phyloP scores from a whole-genome alignment of 129 eudicot genomes.

The Centella asiatica region DNA sequence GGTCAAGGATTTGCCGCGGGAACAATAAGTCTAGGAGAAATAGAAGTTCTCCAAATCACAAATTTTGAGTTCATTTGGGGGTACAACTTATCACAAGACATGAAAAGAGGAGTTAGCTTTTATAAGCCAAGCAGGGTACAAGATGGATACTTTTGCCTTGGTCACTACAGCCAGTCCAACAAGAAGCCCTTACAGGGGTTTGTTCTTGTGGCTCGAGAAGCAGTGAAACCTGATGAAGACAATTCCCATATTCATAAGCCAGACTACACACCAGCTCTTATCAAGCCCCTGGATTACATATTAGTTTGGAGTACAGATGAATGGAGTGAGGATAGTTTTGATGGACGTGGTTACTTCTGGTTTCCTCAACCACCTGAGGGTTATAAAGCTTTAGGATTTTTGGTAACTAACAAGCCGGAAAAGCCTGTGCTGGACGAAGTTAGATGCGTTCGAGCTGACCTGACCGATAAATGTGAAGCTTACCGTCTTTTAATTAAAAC shows the following conservation, averaged over 20 bases:
- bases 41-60: slow-evolving; percentile 69
- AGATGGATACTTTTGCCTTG: slow-evolving; percentile 60
- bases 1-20: slow-evolving; percentile 70
- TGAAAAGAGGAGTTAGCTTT: slow-evolving; percentile 49
- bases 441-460: slow-evolving; percentile 77
- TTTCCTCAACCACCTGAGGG: slow-evolving; percentile 81
- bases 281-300: slow-evolving; percentile 56
- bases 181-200: slow-evolving; percentile 56
- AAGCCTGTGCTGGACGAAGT: slow-evolving; percentile 59
- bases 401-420: slow-evolving; percentile 62
- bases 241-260: neutral
- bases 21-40: slow-evolving; percentile 65
- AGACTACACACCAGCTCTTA: slow-evolving; percentile 44
- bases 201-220: slow-evolving; percentile 70
- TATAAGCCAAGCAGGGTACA: slow-evolving; percentile 71
- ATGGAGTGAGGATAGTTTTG: slow-evolving; percentile 37
- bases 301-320: slow-evolving; percentile 77
- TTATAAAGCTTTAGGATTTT: slow-evolving; percentile 74
- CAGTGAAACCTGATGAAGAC: slow-evolving; percentile 2
- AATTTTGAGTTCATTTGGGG: slow-evolving; percentile 75
- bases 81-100: slow-evolving; percentile 35
- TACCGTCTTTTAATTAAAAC: slow-evolving; percentile 22
- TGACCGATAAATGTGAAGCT: slow-evolving; percentile 62
- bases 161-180: slow-evolving; percentile 67
- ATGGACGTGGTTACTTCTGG: slow-evolving; percentile 75